Conservation (phyloP, 1,284 basidiomycete genomes). For the Ganoderma resinaceum region DNA sequence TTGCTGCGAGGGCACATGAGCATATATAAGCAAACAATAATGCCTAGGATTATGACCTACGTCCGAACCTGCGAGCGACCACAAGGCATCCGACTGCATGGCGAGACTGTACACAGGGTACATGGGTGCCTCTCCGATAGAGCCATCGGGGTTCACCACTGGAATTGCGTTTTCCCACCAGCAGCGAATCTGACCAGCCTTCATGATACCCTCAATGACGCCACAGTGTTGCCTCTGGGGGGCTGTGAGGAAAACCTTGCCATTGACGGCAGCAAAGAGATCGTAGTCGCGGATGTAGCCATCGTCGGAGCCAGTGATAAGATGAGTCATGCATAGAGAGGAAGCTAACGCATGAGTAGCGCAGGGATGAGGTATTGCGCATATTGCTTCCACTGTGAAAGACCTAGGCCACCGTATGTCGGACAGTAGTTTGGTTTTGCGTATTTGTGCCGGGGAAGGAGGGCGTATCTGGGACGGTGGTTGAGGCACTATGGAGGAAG, state of each 20-base stretch:
- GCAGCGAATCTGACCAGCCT: constrained; percentile 84
- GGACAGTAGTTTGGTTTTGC: constrained; percentile 42
- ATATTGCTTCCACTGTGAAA: constrained; percentile 91
- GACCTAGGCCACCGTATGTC: constrained; percentile 52
- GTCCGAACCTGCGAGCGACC: constrained; percentile 86
- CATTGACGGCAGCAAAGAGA: constrained; percentile 88
- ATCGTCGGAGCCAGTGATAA: constrained; percentile 92
- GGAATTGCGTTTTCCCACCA: constrained; percentile 88
- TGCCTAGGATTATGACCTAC: constrained; percentile 52
- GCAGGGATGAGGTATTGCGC: constrained; percentile 88
- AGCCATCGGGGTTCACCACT: constrained; percentile 38
- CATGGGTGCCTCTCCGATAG: constrained; percentile 54
- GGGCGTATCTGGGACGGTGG: constrained; percentile 55
- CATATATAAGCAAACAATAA: not conserved
- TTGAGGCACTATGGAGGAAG: constrained; percentile 32
- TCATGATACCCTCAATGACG: constrained; percentile 92
- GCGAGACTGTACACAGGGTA: constrained; percentile 88
- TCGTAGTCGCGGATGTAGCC: constrained; percentile 96
- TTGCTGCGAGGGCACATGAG: constrained; percentile 52
- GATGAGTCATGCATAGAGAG: constrained; percentile 87
- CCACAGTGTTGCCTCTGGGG: constrained; percentile 90
- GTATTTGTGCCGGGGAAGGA: constrained; percentile 67
- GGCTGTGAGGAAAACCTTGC: constrained; percentile 87
- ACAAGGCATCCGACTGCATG: constrained; percentile 90
- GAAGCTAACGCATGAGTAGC: constrained; percentile 88